Evolutionary conservation across 164 flowering plant species (phyloP).

Genomic region (Nymphaea thermarum): DNA sequence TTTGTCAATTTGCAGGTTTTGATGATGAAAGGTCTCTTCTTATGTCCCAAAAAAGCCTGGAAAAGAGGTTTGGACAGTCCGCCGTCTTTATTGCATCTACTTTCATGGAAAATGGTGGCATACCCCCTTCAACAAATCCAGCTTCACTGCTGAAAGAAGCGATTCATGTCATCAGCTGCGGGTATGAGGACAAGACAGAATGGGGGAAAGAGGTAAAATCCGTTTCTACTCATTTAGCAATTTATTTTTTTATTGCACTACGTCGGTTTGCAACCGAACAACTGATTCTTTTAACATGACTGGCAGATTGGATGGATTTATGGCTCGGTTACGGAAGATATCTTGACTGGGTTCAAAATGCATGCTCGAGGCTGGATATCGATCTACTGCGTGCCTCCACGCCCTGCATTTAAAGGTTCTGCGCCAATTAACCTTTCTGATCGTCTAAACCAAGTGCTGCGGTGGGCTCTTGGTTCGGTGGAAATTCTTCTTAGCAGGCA

Average conservation of each 20-base stretch:
- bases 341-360: slow-evolving; percentile 97
- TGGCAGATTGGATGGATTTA: slow-evolving; percentile 98
- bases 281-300: neutral
- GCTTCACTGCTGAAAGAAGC: slow-evolving; percentile 90
- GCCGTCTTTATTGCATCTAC: slow-evolving; percentile 94
- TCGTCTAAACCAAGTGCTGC: slow-evolving; percentile 93
- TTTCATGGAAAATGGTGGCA: slow-evolving; percentile 92
- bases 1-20: slow-evolving; percentile 39
- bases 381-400: slow-evolving; percentile 89
- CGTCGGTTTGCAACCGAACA: too few relatives aligned
- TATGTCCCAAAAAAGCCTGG: slow-evolving; percentile 93
- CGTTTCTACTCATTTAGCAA: too few relatives aligned
- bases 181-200: slow-evolving; percentile 92
- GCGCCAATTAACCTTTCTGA: slow-evolving; percentile 99
- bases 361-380: slow-evolving; percentile 99
- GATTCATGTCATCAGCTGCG: slow-evolving; percentile 97
- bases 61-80: slow-evolving; percentile 96
- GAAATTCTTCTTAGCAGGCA: slow-evolving; percentile 94
- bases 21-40: slow-evolving; percentile 91
- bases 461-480: slow-evolving; percentile 97
- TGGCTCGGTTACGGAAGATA: slow-evolving; percentile 68
- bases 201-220: slow-evolving; percentile 96
- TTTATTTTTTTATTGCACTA: too few relatives aligned
- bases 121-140: slow-evolving; percentile 90
- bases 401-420: slow-evolving; percentile 97